These are phyloP conservation scores for Ophiostoma ulmi DNA, from an alignment of 2,329 filamentous ascomycete genomes.

Conservation along the genomic window DNA sequence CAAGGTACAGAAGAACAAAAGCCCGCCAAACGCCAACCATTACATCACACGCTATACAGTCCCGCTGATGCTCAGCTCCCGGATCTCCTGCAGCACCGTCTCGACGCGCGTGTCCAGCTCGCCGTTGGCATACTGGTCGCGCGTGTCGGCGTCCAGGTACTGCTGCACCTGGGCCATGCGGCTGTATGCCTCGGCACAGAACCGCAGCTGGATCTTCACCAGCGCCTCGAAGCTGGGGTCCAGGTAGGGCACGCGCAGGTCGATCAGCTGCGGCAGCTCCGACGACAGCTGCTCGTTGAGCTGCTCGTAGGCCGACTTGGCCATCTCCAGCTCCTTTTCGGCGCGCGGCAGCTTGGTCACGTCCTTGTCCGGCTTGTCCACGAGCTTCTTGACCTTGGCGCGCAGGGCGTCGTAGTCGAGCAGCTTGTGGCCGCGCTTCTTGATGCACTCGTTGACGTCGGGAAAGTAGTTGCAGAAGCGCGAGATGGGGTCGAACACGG, in stretches of 20 bases:
- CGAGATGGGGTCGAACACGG: conserved; percentile 90
- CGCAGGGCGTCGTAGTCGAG: conserved; percentile 96
- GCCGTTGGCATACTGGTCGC: conserved; percentile 92
- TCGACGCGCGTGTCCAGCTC: conserved; percentile 89
- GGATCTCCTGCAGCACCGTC: conserved; percentile 92
- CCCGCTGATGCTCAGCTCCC: conserved; percentile 86
- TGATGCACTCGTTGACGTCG: conserved; percentile 98
- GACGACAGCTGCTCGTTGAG: conserved; percentile 92
- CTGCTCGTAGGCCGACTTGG: conserved; percentile 88
- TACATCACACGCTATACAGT: conserved; percentile 41
- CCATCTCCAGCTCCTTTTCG: conserved; percentile 94
- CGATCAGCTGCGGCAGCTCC: conserved; percentile 92
- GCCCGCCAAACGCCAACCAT: neutral
- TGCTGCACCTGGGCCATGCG: conserved; percentile 99
- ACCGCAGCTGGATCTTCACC: conserved; percentile 95
- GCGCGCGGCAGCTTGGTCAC: conserved; percentile 91
- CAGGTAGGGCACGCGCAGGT: conserved; percentile 91
- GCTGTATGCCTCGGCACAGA: conserved; percentile 96
- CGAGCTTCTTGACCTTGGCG: conserved; percentile 92
- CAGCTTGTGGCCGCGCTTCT: conserved; percentile 97
- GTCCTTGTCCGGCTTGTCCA: conserved; percentile 98
- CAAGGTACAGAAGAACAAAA: neutral
- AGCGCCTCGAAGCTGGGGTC: conserved; percentile 96
- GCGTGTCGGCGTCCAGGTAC: conserved; percentile 89
- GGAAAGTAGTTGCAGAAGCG: conserved; percentile 98